Percentiles rank a stretch among this genome's conserved stretches.
These are phyloP conservation scores for Botrytis pseudocinerea DNA, from an alignment of 2,329 filamentous ascomycete genomes.

Conservation along the genomic window DNA sequence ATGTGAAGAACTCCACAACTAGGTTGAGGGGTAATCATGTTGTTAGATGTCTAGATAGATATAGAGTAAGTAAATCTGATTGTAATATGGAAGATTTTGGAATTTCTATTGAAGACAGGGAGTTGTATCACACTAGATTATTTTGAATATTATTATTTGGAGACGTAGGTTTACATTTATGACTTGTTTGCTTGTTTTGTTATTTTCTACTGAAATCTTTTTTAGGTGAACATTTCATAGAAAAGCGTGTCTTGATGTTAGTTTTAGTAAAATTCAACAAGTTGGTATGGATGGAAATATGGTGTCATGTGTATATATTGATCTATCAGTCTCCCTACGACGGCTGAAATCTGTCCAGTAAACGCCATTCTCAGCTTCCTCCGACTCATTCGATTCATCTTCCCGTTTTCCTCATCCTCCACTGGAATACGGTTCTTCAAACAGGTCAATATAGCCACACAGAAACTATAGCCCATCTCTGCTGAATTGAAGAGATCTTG, in stretches of 20 bases:
- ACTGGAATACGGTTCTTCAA: neutral
- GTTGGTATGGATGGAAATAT: too few relatives aligned
- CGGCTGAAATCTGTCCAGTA: neutral
- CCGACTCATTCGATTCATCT: neutral
- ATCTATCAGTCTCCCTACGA: neutral
- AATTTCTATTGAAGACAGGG: too few relatives aligned
- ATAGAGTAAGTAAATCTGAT: too few relatives aligned
- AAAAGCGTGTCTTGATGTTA: neutral
- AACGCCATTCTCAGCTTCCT: neutral
- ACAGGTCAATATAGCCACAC: neutral
- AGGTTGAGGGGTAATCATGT: neutral
- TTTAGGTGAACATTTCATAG: neutral
- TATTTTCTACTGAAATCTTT: neutral
- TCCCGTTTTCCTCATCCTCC: neutral
- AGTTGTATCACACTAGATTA: too few relatives aligned
- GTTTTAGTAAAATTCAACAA: too few relatives aligned
- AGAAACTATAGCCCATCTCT: neutral
- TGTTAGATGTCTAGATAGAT: too few relatives aligned
- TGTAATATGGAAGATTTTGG: too few relatives aligned
- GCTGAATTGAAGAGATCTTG: neutral
- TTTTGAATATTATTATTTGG: neutral
- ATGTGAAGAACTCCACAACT: fast-evolving
- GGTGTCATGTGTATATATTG: neutral
- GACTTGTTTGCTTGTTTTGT: neutral
- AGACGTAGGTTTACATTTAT: neutral